Percentiles rank a stretch among this genome's conserved stretches.
Conservation (phyloP, 139 green algal species). For the Trebouxia sp. region DNA sequence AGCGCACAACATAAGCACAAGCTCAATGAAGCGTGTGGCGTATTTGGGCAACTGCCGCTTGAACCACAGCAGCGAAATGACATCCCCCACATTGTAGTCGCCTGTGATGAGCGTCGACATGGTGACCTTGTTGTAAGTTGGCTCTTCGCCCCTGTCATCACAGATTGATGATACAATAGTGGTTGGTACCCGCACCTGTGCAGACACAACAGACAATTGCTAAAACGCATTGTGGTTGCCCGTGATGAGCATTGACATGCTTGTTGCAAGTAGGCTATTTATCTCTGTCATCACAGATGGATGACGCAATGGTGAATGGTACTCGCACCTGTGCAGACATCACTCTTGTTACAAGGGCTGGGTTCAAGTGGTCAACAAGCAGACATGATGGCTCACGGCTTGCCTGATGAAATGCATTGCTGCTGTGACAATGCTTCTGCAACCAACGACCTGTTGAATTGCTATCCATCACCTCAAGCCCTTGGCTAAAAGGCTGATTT, state of each 20-base stretch:
- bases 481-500: too few relatives aligned
- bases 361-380: too few relatives aligned
- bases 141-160: slow-evolving; percentile 93
- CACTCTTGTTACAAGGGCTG: too few relatives aligned
- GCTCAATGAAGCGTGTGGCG: slow-evolving; percentile 93
- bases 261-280: slow-evolving; percentile 80
- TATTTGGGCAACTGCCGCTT: slow-evolving; percentile 86
- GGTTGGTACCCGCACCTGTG: slow-evolving; percentile 84
- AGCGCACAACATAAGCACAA: slow-evolving; percentile 93
- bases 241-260: slow-evolving; percentile 80
- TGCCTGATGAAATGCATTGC: too few relatives aligned
- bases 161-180: slow-evolving; percentile 92
- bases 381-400: too few relatives aligned
- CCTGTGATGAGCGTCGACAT: slow-evolving; percentile 81
- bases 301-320: slow-evolving; percentile 89
- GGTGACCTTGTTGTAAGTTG: slow-evolving; percentile 53
- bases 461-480: too few relatives aligned
- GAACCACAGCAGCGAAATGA: slow-evolving; percentile 89
- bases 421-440: too few relatives aligned
- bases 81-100: slow-evolving; percentile 84
- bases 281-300: slow-evolving; percentile 93
- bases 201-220: too few relatives aligned
- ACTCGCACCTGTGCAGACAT: slow-evolving; percentile 86
- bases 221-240: slow-evolving; percentile 69
- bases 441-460: too few relatives aligned